Base-by-base conservation (phyloP, 2,329 filamentous ascomycete genomes). In the Aspergillus fischeri region DNA sequence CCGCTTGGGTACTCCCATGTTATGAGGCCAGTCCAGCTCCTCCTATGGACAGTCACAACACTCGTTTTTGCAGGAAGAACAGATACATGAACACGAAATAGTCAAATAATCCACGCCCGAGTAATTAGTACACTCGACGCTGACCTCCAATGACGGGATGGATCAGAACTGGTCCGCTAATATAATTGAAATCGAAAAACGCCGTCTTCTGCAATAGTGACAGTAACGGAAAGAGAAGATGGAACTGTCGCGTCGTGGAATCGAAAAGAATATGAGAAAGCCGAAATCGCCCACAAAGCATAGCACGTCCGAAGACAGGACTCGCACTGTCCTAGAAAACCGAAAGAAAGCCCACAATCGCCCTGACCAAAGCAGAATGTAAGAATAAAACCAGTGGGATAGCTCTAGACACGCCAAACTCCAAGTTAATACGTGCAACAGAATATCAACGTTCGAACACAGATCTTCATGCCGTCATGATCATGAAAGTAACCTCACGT, bases 391-490 rank as follows among this genome's bases (percentile, higher is more conserved):
- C 49, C 61, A 57, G 54, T 29, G 27, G 64, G 65, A 58, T 52
- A 54, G 44, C 60, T 62, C 58, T 60, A 66, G 58, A 60, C 67
- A 62, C 63, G 61, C 62, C 58, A 59, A 60, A 66, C 65, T 66
- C 67, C 67, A 57, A 58, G 51, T 56, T 52, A 63, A 38, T 58
- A 64, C 60, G 60, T 63, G 63, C 52, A 65, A 62, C 54, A 60
- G 60, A 60, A 57, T 41, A 49, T 55, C 49, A 60, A 59, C 53
- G 60, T 56, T 61, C 60, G 55, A 67, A 64, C 67, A 68, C 62
- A 69, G 60, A 60, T 70, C 65, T 70, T 67, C 65, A 70, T 67
- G 69, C 67, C 67, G 69, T 72, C 67, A 67, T 67, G 58, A 60
- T 71, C 69, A 65, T 72, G 61, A 68, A 63, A 58, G 52, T 47